A percentile compares a stretch with the other conserved stretches of the same genome.
These are phyloP conservation scores for Aspergillus ellipticus DNA, from an alignment of 495 filamentous ascomycete genomes.

Conservation along the genomic window DNA sequence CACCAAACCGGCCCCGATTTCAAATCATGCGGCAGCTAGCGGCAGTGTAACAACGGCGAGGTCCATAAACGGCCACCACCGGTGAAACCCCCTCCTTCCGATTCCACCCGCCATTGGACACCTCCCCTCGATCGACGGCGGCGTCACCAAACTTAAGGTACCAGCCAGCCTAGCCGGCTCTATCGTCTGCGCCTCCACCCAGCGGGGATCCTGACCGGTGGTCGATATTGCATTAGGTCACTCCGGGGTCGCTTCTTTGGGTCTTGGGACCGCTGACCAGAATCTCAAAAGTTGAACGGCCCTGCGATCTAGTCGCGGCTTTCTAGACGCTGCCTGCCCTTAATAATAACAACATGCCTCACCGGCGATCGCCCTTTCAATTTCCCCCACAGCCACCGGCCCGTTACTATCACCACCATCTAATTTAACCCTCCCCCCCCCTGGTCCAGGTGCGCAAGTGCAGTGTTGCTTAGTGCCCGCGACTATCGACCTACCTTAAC, in stretches of 20 bases:
- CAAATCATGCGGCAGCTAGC: background rate
- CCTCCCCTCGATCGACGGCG: conserved; percentile 1
- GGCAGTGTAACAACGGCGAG: background rate
- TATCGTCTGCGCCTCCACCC: background rate
- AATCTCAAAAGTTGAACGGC: background rate
- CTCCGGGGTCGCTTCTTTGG: conserved; percentile 1
- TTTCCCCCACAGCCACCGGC: background rate
- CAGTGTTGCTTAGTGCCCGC: background rate
- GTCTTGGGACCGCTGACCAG: no score
- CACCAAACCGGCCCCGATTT: background rate
- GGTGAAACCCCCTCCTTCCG: background rate
- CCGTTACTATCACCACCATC: background rate
- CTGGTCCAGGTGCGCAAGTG: background rate
- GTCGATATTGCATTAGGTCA: conserved; percentile 2
- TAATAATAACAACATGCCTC: background rate
- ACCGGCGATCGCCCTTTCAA: background rate
- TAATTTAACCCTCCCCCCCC: background rate
- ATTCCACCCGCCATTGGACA: background rate
- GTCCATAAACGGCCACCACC: background rate
- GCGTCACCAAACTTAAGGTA: conserved; percentile 1
- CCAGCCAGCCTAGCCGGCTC: background rate
- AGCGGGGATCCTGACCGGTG: background rate
- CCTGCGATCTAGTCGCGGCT: background rate
- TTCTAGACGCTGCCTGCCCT: background rate
- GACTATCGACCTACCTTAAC: background rate